Base-by-base conservation (phyloP, 257 asterid species). In the Fraxinus cuspidata region DNA sequence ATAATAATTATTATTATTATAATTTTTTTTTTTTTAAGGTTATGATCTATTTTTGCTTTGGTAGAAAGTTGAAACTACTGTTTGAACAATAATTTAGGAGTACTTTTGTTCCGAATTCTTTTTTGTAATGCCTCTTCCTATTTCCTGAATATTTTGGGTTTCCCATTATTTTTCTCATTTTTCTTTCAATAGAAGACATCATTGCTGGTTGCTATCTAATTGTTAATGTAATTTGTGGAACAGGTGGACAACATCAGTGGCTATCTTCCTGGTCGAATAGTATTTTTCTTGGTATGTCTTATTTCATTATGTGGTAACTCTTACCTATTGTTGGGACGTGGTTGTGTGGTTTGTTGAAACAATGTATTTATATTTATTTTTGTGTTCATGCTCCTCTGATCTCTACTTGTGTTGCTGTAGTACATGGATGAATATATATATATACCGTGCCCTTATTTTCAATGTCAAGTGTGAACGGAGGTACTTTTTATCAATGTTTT, bases 191-290 rank as follows among this genome's bases (percentile, higher is more conserved):
- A 5, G 11, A 60, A 23, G 6, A 7, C 32, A 8, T 60, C 16
- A 25, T 23, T 21, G 18, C 31, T 25, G 68, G 32, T 60, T 60
- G 34, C 68, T 60, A 60, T 16, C 32, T 60, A 60, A 60, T 60
- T 23, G 32, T 60, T 32, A 7, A 2, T 60, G 23, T 66, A 44
- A 74, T 69, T 83, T 78, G 44, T 81, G 79, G 47, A 82, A 83
- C 93, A 96, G 99, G 98, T 93, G 84, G 93, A 96, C 86, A 93
- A 96, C 88, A 93, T 96, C 70, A 93, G 99, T 83, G 98, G 98
- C 69, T 96, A 96, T 85, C 97, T 96, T 83, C 99, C 99, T 67
- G 99, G 99, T 77, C 88, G 99, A 72, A 96, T 96, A 70, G 99
- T 96, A 72, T 96, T 93, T 90, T 93, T 96, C 91, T 86, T 96